phyloP scores from a whole-genome alignment of 345 rosid genomes.

The Lumnitzera racemosa region DNA sequence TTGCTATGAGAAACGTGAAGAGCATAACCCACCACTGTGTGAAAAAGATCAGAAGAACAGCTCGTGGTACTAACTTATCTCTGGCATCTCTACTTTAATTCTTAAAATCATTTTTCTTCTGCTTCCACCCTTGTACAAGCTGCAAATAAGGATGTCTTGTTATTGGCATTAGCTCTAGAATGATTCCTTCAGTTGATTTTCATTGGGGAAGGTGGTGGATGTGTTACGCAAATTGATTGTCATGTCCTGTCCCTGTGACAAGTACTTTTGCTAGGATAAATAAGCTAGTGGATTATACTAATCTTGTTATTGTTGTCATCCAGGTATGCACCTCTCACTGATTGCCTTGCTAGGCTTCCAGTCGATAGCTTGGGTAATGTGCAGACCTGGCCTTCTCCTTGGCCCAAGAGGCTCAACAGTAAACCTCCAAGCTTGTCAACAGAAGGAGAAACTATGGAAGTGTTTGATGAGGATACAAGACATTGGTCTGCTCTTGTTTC shows the following conservation, averaged over 20 bases:
- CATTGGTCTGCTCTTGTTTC: conserved; percentile 66
- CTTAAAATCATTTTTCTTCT: neutral
- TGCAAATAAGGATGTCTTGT: too few relatives aligned
- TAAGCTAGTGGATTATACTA: too few relatives aligned
- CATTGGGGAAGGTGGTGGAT: too few relatives aligned
- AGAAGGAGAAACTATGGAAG: conserved; percentile 29
- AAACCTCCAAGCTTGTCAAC: conserved; percentile 43
- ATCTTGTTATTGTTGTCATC: neutral
- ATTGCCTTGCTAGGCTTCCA: conserved; percentile 65
- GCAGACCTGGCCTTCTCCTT: conserved; percentile 56
- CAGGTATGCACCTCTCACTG: conserved; percentile 67
- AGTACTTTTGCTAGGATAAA: neutral
- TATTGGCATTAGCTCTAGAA: too few relatives aligned
- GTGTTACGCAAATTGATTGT: too few relatives aligned
- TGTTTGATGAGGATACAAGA: conserved; percentile 47
- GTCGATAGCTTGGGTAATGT: conserved; percentile 28
- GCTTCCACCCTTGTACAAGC: too few relatives aligned
- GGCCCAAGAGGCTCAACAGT: conserved; percentile 71
- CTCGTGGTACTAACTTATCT: conserved; percentile 50
- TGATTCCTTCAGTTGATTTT: too few relatives aligned
- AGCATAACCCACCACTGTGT: conserved; percentile 58
- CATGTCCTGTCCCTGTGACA: too few relatives aligned
- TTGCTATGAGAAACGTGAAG: conserved; percentile 55
- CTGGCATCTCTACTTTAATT: neutral
- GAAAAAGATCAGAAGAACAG: conserved; percentile 31